These are phyloP conservation scores for Sesbania bispinosa DNA, from an alignment of 306 rosid species.

Conservation along the genomic window DNA sequence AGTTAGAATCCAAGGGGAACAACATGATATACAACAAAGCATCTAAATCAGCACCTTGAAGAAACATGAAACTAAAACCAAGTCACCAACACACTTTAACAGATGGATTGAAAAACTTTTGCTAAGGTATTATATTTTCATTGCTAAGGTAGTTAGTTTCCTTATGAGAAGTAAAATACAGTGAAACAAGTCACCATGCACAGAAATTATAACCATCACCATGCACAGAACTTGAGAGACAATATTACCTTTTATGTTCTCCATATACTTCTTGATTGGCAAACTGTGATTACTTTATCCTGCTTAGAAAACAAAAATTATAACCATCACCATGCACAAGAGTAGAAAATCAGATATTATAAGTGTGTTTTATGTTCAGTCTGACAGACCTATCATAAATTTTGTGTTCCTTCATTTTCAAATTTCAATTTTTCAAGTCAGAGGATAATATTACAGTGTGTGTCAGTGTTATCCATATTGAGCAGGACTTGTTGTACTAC, in stretches of 20 bases:
- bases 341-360: slow-evolving; percentile 15
- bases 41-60: too few relatives aligned
- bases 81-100: too few relatives aligned
- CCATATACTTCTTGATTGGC: slow-evolving; percentile 61
- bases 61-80: too few relatives aligned
- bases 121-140: too few relatives aligned
- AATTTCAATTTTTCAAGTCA: neutral
- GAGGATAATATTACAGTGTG: neutral
- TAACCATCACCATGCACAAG: slow-evolving; percentile 17
- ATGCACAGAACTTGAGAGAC: neutral
- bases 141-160: neutral
- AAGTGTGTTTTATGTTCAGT: neutral
- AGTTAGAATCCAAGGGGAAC: too few relatives aligned
- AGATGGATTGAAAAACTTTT: too few relatives aligned
- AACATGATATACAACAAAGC: too few relatives aligned
- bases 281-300: slow-evolving; percentile 81
- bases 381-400: neutral
- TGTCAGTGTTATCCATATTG: neutral
- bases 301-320: slow-evolving; percentile 43
- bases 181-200: neutral
- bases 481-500: neutral
- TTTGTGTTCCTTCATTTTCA: slow-evolving; percentile 11
- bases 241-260: slow-evolving; percentile 53
- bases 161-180: neutral
- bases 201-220: too few relatives aligned